Percentiles rank a stretch among this genome's conserved stretches.
phyloP scores from a whole-genome alignment of 1,139 yeast species.

The Blastobotrys persicus region DNA sequence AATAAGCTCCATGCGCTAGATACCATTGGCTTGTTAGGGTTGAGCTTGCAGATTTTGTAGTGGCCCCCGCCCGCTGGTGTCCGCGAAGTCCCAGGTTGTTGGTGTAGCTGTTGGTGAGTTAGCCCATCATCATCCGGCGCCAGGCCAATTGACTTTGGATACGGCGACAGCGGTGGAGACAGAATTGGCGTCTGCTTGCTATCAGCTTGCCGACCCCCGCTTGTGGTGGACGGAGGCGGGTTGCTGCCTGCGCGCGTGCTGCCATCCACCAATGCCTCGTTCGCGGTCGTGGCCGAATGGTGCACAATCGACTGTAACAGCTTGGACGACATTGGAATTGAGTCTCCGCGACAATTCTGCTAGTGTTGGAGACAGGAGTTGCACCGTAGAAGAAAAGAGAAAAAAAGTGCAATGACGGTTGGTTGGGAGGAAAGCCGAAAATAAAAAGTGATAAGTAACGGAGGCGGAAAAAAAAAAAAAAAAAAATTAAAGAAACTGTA shows the following conservation, averaged over 20 bases:
- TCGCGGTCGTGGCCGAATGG: slow-evolving; percentile 8
- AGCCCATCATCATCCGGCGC: not conserved
- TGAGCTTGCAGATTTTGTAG: slow-evolving; percentile 23
- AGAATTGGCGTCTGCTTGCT: slow-evolving; percentile 20
- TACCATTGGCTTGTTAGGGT: slow-evolving; percentile 24
- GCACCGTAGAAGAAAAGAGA: not conserved
- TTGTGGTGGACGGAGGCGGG: not conserved
- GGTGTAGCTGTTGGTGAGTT: not conserved
- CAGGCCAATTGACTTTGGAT: slow-evolving; percentile 22
- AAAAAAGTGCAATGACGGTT: not conserved
- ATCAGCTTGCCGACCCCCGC: no score
- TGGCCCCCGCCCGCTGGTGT: no score
- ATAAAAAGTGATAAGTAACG: not conserved
- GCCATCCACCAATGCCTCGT: slow-evolving; percentile 1
- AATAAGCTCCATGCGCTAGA: slow-evolving; percentile 32
- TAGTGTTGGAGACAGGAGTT: not conserved
- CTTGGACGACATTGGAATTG: slow-evolving; percentile 6
- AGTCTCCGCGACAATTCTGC: not conserved
- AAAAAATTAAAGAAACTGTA: slow-evolving; percentile 12
- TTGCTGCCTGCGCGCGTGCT: not conserved
- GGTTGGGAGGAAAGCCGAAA: not conserved
- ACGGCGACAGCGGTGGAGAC: slow-evolving; percentile 33
- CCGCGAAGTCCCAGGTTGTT: no score
- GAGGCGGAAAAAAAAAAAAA: slow-evolving; percentile 7
- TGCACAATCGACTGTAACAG: slow-evolving; percentile 2